A percentile compares a stretch with the other conserved stretches of the same genome.
phyloP scores from a whole-genome alignment of 768 basidiomycete species.

The Gloeopeniophorella convolvens region DNA sequence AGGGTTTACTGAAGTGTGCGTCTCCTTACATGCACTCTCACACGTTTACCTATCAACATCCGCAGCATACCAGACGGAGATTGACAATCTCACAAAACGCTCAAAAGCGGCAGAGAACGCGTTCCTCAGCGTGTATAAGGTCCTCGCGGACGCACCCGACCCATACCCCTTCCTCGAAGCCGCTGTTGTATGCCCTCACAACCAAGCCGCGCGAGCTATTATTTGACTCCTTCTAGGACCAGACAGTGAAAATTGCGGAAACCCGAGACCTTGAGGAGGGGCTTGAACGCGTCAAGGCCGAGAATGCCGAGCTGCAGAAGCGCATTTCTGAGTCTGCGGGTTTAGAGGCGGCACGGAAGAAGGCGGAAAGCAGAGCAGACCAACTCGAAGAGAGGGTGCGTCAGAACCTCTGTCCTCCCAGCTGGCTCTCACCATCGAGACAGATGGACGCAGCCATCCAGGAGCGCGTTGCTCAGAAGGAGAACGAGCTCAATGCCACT shows the following conservation, averaged over 20 bases:
- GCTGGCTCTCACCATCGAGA: neutral
- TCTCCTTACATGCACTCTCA: neutral
- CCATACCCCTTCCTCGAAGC: conserved; percentile 95
- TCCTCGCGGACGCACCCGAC: conserved; percentile 94
- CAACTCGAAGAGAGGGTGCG: conserved; percentile 78
- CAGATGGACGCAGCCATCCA: conserved; percentile 94
- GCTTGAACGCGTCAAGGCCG: conserved; percentile 64
- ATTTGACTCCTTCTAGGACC: conserved; percentile 51
- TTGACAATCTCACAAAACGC: conserved; percentile 90
- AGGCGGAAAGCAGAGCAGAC: conserved; percentile 64
- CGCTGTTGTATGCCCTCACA: conserved; percentile 58
- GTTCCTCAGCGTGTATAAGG: conserved; percentile 95
- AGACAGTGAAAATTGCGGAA: conserved; percentile 86
- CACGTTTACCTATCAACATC: neutral
- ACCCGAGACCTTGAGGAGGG: conserved; percentile 71
- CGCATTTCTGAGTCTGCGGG: conserved; percentile 55
- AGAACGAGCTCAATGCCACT: conserved; percentile 93
- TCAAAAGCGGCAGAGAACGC: conserved; percentile 91
- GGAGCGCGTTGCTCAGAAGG: conserved; percentile 86
- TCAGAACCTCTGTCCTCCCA: neutral
- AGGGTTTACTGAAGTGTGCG: conserved; percentile 81
- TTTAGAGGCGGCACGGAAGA: conserved; percentile 68
- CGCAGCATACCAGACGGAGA: conserved; percentile 91
- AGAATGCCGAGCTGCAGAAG: conserved; percentile 75
- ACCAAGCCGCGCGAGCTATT: neutral